Base-by-base conservation (phyloP, 495 filamentous ascomycete species). In the Aspergillus saccharolyticus region DNA sequence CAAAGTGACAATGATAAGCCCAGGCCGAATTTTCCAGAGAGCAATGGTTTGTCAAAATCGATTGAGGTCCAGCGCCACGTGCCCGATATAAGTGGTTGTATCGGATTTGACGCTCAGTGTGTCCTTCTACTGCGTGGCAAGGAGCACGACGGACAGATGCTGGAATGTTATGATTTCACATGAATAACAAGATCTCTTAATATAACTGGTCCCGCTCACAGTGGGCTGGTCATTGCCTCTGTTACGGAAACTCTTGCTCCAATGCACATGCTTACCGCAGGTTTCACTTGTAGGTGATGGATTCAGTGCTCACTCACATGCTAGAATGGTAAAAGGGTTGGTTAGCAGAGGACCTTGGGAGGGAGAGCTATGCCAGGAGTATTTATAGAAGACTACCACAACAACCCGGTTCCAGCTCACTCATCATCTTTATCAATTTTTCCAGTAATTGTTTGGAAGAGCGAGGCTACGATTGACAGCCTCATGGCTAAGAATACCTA, bases 81-180 rank as follows among this genome's bases (percentile, higher is more conserved):
- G 14, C 54, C 56, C 17, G 54, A 54, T 17, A 76, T 73, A 42
- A 73, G 76, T 57, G 81, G 85, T 42, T 96, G 86, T 83, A 82
- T 93, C 15, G 90, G 90, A 3, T 98, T 97, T 69, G 90, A 97
- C 66, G 94, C 97, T 39, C 90, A 97, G 71, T 87, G 89, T 69
- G 89, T 98, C 10, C 85, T 97, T 56, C 80, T 97, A 48, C 75
- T 96, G 47, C 85, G 89, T 48, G 89, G 93, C 65, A 83, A 80
- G 59, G 74, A 72, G 16, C 65, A 77, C 18, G 88, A 89, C 20
- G 76, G 78, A 20, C 89, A 92, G 63, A 82, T 86, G 47, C 69
- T 98, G 63, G 83, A 91, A 68, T 86, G 94, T 58, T 97, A 97
- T 70, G 91, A 98, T 73, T 98, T 98, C 68, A 91, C 85, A 28